phyloP scores from a whole-genome alignment of 345 rosid species.

The Eucalyptus regnans region DNA sequence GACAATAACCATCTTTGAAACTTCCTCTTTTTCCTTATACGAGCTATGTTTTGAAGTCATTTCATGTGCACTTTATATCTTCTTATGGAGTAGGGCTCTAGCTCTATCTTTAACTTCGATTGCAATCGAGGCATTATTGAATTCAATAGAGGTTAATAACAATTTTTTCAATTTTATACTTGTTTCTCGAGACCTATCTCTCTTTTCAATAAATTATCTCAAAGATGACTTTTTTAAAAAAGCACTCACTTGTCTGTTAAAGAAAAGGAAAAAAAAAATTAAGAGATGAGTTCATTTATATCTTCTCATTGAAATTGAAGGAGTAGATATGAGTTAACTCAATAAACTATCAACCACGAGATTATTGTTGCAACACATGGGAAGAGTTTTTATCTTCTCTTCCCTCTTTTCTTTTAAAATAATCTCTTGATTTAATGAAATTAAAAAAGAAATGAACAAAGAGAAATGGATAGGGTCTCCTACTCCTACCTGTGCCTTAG shows the following conservation, averaged over 20 bases:
- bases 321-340: neutral
- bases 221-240: rapidly evolving
- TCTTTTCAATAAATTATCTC: neutral
- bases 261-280: rapidly evolving
- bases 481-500: neutral
- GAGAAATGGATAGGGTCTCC: neutral
- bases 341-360: neutral
- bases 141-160: neutral
- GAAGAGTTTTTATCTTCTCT: neutral
- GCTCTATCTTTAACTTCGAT: neutral
- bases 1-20: neutral
- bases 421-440: neutral
- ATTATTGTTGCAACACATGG: neutral
- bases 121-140: neutral
- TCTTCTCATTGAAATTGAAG: neutral
- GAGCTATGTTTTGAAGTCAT: neutral
- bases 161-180: neutral
- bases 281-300: neutral
- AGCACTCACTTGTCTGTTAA: neutral
- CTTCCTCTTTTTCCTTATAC: neutral
- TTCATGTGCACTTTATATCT: neutral
- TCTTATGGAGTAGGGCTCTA: neutral
- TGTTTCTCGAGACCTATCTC: neutral
- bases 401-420: neutral
- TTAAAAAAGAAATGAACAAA: neutral